A percentile compares a stretch with the other conserved stretches of the same genome.
phyloP scores from a whole-genome alignment of 164 flowering plant genomes.

The Macadamia tetraphylla region DNA sequence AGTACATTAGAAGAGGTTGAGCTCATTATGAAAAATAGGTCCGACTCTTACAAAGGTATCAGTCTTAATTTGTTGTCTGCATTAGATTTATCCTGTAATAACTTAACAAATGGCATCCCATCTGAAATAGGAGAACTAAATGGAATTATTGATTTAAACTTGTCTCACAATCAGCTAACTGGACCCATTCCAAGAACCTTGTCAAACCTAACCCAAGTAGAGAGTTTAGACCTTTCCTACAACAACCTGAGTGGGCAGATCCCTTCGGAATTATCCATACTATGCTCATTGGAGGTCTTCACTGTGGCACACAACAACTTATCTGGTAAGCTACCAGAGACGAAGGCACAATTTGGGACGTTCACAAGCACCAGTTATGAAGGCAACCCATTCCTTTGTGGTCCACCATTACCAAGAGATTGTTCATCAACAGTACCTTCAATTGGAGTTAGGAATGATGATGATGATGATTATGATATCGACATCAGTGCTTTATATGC shows the following conservation, averaged over 20 bases:
- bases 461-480: neutral
- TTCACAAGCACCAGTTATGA: conserved; percentile 12
- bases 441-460: neutral
- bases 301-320: conserved; percentile 21
- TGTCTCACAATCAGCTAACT: conserved; percentile 14
- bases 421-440: neutral
- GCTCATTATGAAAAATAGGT: conserved; percentile 10
- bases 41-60: conserved; percentile 8
- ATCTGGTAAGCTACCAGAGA: conserved; percentile 6
- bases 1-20: conserved; percentile 1
- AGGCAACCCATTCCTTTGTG: conserved; percentile 19
- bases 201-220: conserved; percentile 11
- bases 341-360: conserved; percentile 13
- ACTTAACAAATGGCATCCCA: conserved; percentile 19
- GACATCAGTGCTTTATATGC: neutral
- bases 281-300: conserved; percentile 9
- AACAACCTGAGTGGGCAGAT: conserved; percentile 21
- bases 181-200: conserved; percentile 19
- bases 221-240: conserved; percentile 28
- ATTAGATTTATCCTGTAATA: conserved; percentile 23
- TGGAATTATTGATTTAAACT: conserved; percentile 7
- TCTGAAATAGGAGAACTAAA: conserved; percentile 15
- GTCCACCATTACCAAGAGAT: conserved; percentile 5
- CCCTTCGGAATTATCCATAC: conserved; percentile 13
- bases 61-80: conserved; percentile 8